Evolutionary conservation across 192 early-diverging fungal species (phyloP).

Genomic region (Thamnidium elegans): DNA sequence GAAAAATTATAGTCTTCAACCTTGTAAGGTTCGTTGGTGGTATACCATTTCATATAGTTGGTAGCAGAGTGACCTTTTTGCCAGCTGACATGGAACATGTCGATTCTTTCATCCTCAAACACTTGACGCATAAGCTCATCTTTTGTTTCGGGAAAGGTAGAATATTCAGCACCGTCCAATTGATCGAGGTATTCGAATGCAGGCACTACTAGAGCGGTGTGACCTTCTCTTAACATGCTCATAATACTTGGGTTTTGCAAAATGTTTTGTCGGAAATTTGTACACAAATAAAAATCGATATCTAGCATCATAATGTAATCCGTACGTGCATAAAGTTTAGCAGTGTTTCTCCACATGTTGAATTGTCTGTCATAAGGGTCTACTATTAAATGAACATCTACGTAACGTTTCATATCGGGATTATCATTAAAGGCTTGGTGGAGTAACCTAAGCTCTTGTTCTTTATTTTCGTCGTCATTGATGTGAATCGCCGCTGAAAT

Average conservation of each 20-base stretch:
- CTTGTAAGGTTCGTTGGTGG: slow-evolving; percentile 39
- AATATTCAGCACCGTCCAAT: slow-evolving; percentile 46
- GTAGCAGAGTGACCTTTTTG: slow-evolving; percentile 49
- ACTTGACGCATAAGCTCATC: slow-evolving; percentile 38
- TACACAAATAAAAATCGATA: slow-evolving; percentile 57
- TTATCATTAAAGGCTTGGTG: slow-evolving; percentile 43
- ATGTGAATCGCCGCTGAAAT: slow-evolving; percentile 59
- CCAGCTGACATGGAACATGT: slow-evolving; percentile 52
- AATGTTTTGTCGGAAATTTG: slow-evolving; percentile 43
- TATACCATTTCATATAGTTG: slow-evolving; percentile 48
- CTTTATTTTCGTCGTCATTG: slow-evolving; percentile 45
- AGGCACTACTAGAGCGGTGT: slow-evolving; percentile 51
- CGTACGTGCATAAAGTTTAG: slow-evolving; percentile 55
- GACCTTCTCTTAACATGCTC: slow-evolving; percentile 38
- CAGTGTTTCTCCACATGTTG: slow-evolving; percentile 64
- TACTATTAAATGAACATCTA: slow-evolving; percentile 54
- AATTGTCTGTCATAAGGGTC: slow-evolving; percentile 59
- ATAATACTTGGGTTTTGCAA: slow-evolving; percentile 30
- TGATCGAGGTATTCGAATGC: slow-evolving; percentile 54
- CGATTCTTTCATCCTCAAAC: slow-evolving; percentile 38
- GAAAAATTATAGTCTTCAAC: slow-evolving; percentile 48
- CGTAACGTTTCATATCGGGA: slow-evolving; percentile 42
- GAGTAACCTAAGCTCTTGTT: slow-evolving; percentile 40
- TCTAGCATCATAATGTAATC: slow-evolving; percentile 59
- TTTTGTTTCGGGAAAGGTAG: slow-evolving; percentile 49